Evolutionary conservation across 257 asterid genomes (phyloP), one percentile per base, ranked within the genome.

Genomic region (Petunia axillaris): DNA sequence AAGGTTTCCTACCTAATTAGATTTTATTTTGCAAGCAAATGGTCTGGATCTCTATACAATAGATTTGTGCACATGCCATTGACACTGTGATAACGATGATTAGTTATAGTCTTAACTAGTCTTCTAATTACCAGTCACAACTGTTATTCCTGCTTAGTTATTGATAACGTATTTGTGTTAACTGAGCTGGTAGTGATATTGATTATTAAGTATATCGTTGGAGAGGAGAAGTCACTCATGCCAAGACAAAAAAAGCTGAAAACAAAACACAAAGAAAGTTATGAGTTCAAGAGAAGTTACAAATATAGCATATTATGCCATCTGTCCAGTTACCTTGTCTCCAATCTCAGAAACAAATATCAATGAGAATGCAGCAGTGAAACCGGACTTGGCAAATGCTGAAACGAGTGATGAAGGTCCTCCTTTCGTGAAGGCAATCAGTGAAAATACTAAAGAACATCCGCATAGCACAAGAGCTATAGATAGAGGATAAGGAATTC

Each of bases 311-410:
- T 50, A 50, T 5, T 73, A 10, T 35, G 35, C 16, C 46, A 35
- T 50, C 62, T 71, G 60, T 73, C 44, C 81, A 79, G 46, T 76
- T 90, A 93, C 97, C 97, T 94, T 94, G 91, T 94, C 98, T 78
- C 97, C 98, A 83, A 94, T 94, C 87, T 94, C 98, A 7, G 97
- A 94, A 83, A 94, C 94, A 84, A 91, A 94, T 82, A 94, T 94
- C 87, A 94, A 83, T 5, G 97, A 90, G 89, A 94, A 93, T 4
- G 98, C 97, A 48, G 98, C 98, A 46, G 98, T 89, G 89, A 94
- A 94, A 86, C 97, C 98, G 10, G 98, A 91, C 86, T 93, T 94
- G 6, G 98, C 87, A 63, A 94, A 85, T 53, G 97, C 93, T 40
- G 87, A 93, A 81, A 94, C 84, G 83, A 91, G 67, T 46, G 94